Percentiles rank a stretch among this genome's conserved stretches.
Conservation (phyloP, 371 early-diverging fungal species). For the Mucor velutinosus region DNA sequence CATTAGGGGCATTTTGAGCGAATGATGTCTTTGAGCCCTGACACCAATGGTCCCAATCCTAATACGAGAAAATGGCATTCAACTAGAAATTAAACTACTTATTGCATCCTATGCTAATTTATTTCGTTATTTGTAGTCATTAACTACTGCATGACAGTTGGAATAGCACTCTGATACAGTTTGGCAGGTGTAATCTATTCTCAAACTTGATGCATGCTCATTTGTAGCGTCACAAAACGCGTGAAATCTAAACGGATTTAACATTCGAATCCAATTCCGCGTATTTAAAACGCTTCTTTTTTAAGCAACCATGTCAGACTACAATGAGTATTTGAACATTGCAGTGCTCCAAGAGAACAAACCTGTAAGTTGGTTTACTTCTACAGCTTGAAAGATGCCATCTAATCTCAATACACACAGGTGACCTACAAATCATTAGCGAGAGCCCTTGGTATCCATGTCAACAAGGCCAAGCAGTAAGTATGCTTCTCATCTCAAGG, state of each 20-base stretch:
- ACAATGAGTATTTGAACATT: conserved; percentile 16
- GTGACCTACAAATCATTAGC: conserved; percentile 25
- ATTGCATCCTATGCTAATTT: too few relatives aligned
- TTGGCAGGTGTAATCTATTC: too few relatives aligned
- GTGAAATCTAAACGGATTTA: neutral
- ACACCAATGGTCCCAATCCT: too few relatives aligned
- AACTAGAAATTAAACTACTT: too few relatives aligned
- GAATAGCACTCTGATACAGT: too few relatives aligned
- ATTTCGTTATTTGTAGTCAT: too few relatives aligned
- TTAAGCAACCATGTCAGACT: conserved; percentile 8
- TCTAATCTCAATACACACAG: neutral
- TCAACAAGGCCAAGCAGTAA: conserved; percentile 28
- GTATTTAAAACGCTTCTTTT: neutral
- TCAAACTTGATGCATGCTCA: neutral
- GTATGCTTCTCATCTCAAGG: neutral
- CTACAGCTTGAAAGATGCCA: neutral
- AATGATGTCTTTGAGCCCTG: too few relatives aligned
- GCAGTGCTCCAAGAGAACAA: conserved; percentile 21
- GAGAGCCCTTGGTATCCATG: conserved; percentile 17
- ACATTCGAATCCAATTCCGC: neutral
- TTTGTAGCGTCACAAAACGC: neutral
- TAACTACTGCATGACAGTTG: too few relatives aligned
- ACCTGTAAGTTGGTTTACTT: conserved; percentile 11
- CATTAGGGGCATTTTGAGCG: too few relatives aligned
- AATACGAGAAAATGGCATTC: too few relatives aligned